A percentile compares a stretch with the other conserved stretches of the same genome.
phyloP scores from a whole-genome alignment of 2,329 filamentous ascomycete species.

The Scopulariopsis brevicaulis region DNA sequence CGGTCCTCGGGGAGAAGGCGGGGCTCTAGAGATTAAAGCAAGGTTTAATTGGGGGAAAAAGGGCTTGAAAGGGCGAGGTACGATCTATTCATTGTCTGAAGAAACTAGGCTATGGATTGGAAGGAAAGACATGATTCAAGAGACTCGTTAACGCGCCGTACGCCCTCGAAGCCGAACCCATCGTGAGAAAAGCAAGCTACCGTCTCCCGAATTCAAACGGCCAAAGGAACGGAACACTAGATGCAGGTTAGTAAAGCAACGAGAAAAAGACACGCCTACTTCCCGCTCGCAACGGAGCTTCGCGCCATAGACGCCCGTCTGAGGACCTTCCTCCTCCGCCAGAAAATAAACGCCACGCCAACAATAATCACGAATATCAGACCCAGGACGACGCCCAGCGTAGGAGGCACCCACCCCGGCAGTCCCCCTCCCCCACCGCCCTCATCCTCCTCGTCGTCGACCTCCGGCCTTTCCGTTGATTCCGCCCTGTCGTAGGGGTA shows the following conservation, averaged over 20 bases:
- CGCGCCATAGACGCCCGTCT: not conserved
- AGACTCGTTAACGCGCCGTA: not conserved
- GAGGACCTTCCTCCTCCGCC: slow-evolving; percentile 1
- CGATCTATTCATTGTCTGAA: not conserved
- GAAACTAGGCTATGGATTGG: not conserved
- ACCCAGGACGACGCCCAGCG: slow-evolving; percentile 50
- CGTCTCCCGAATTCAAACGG: not conserved
- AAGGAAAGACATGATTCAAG: not conserved
- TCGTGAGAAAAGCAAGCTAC: not conserved
- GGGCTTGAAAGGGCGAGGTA: not conserved
- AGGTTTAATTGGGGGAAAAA: not conserved
- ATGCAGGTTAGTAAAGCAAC: not conserved
- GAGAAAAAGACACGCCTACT: not conserved
- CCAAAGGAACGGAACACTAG: not conserved
- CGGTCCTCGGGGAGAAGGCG: slow-evolving; percentile 42
- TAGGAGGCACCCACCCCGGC: slow-evolving; percentile 47
- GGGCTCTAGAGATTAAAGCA: not conserved
- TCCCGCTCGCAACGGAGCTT: not conserved
- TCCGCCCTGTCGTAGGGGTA: slow-evolving; percentile 43
- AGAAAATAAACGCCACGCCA: slow-evolving; percentile 33
- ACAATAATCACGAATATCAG: slow-evolving; percentile 43
- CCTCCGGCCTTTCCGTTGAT: slow-evolving; percentile 9
- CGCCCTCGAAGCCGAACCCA: not conserved
- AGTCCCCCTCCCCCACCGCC: slow-evolving; percentile 23
- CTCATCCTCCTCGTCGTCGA: slow-evolving; percentile 7